Evolutionary conservation across 2,329 filamentous ascomycete genomes (phyloP), one percentile per base, ranked within the genome.

Genomic region (Diaporthe australafricana): DNA sequence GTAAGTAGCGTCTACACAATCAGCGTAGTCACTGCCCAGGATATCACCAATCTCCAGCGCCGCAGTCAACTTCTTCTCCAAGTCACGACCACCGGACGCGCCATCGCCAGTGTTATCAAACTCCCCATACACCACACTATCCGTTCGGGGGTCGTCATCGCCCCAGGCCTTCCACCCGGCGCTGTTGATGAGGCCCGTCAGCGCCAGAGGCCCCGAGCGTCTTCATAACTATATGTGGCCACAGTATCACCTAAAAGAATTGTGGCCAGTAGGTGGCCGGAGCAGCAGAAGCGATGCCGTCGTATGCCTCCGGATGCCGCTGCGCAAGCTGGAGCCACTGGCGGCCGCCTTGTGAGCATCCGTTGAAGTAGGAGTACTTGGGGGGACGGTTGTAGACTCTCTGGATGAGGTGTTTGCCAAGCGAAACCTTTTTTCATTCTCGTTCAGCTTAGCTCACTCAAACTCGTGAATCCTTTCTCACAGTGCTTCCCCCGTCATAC

Each of bases 281-380:
- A n/a, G 78, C 77, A 3, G 86, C 85, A 1, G 86, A 87, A 1
- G 90, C 78, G 25, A 89, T 84, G 30, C 88, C 88, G 68, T 91
- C 87, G 65, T 89, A 90, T 70, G 90, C 88, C 0, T 86, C 80
- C 0, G 89, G 88, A 72, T 84, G 89, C 11, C 80, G 76, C 75
- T 91, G 84, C 0, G 87, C 85, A 7, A 85, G 84, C 69, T 87
- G 87, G 40, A 89, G 80, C 2, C 88, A 89, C 80, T 91, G 87
- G 0, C 89, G 82, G 0, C 90, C 89, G 8, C 90, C 89, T 0
- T 87, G 87, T 0, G 88, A 90, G 76, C 89, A 91, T 5, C 90
- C 89, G 3, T 85, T 76, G 73, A 86, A 91, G 78, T 91, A 91
- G 0, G 83, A n/a, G n/a, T n/a, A n/a, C n/a, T n/a, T n/a, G n/a